Conservation (phyloP, 345 rosid species). For the Hibiscus mutabilis region DNA sequence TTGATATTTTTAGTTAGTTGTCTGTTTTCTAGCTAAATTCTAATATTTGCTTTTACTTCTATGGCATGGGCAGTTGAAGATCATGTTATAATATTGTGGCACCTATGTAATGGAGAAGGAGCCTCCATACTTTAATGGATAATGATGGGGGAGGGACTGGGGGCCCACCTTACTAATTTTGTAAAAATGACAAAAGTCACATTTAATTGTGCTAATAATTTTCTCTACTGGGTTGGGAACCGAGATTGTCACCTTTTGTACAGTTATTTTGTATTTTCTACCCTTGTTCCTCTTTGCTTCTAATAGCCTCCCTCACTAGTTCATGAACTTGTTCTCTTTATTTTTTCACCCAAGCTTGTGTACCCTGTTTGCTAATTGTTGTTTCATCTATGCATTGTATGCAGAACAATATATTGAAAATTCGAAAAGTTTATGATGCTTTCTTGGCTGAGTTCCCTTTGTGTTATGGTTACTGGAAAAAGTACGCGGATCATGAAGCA, state of each 20-base stretch:
- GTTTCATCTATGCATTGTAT: slow-evolving; percentile 12
- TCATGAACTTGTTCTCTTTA: background rate
- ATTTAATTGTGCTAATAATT: background rate
- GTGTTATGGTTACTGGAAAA: slow-evolving; percentile 99
- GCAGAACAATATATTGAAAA: slow-evolving; percentile 80
- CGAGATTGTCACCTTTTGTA: background rate
- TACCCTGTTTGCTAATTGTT: slow-evolving; percentile 14
- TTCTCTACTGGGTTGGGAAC: background rate
- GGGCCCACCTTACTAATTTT: background rate
- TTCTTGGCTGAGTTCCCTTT: slow-evolving; percentile 89
- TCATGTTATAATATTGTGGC: background rate
- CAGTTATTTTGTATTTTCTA: background rate
- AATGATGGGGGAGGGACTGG: background rate
- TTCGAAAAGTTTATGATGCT: slow-evolving; percentile 77
- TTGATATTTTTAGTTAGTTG: background rate
- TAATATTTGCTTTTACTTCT: background rate
- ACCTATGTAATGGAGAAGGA: background rate
- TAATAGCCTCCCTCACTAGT: background rate
- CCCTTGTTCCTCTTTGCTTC: background rate
- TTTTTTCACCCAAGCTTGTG: background rate
- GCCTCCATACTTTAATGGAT: background rate
- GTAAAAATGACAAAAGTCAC: background rate
- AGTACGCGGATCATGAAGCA: slow-evolving; percentile 95
- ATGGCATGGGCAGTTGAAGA: background rate
- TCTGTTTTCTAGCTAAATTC: background rate